A percentile compares a stretch with the other conserved stretches of the same genome.
Conservation (phyloP, 1,284 basidiomycete species). For the Ustilago crameri region DNA sequence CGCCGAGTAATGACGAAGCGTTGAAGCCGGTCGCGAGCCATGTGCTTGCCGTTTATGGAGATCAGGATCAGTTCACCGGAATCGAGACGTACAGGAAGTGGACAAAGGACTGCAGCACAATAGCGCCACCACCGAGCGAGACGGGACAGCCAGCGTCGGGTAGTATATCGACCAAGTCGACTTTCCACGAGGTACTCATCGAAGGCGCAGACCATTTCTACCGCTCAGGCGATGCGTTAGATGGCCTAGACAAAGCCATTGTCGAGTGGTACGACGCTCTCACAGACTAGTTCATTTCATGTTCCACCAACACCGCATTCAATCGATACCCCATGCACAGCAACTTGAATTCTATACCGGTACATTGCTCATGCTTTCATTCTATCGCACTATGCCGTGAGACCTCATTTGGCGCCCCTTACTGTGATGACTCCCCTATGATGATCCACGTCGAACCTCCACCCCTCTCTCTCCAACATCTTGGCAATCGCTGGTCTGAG, state of each 20-base stretch:
- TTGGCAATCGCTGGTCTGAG: conserved; percentile 66
- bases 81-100: conserved; percentile 31
- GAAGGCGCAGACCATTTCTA: conserved; percentile 48
- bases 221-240: conserved; percentile 16
- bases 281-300: conserved; percentile 18
- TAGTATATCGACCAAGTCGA: conserved; percentile 10
- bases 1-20: conserved; percentile 23
- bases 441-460: conserved; percentile 57
- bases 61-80: conserved; percentile 47
- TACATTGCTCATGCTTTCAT: too few relatives aligned
- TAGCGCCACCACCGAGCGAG: conserved; percentile 11
- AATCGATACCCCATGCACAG: too few relatives aligned
- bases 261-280: conserved; percentile 31
- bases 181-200: conserved; percentile 33
- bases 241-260: conserved; percentile 26
- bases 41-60: conserved; percentile 38
- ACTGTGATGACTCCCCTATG: conserved; percentile 43
- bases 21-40: conserved; percentile 29
- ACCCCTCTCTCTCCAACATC: conserved; percentile 65
- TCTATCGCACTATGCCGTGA: too few relatives aligned
- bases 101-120: conserved; percentile 14
- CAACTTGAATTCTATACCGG: too few relatives aligned
- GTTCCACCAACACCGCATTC: too few relatives aligned
- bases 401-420: conserved; percentile 29
- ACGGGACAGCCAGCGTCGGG: neutral